These are phyloP conservation scores for Leishmania major DNA, from an alignment of 208 protist genomes.

Conservation along the genomic window DNA sequence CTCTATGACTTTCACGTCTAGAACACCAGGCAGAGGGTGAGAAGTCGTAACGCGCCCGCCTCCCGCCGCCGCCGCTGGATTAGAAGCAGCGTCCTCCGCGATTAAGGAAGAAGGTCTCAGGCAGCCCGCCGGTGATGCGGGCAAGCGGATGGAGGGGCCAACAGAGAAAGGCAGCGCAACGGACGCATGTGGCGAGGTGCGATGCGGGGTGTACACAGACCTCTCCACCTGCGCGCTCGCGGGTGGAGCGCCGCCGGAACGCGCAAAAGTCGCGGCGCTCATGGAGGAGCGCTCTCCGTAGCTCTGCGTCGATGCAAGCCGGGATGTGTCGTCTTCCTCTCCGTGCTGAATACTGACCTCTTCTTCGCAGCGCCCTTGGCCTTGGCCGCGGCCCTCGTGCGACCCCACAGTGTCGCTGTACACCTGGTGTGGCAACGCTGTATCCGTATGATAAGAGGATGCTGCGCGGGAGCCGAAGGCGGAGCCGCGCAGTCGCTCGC, in stretches of 20 bases:
- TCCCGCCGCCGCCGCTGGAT: background rate
- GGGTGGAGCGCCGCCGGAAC: background rate
- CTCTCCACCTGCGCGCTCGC: background rate
- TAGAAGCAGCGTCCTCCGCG: background rate
- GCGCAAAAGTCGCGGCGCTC: background rate
- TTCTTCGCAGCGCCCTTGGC: background rate
- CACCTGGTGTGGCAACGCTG: background rate
- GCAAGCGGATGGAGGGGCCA: slow-evolving; percentile 1
- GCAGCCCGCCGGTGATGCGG: background rate
- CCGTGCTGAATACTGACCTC: background rate
- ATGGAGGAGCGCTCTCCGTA: background rate
- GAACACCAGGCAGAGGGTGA: background rate
- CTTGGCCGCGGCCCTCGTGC: background rate
- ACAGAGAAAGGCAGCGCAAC: background rate
- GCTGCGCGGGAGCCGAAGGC: background rate
- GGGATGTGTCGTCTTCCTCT: background rate
- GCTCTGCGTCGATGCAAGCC: background rate
- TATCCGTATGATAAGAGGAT: background rate
- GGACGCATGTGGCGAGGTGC: background rate
- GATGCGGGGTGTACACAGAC: slow-evolving; percentile 12
- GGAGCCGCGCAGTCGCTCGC: background rate
- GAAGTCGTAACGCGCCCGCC: background rate
- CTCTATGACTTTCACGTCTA: background rate
- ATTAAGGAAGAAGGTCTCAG: background rate
- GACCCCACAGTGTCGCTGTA: background rate